Conservation (phyloP, 345 rosid genomes). For the Syzygium aqueum region DNA sequence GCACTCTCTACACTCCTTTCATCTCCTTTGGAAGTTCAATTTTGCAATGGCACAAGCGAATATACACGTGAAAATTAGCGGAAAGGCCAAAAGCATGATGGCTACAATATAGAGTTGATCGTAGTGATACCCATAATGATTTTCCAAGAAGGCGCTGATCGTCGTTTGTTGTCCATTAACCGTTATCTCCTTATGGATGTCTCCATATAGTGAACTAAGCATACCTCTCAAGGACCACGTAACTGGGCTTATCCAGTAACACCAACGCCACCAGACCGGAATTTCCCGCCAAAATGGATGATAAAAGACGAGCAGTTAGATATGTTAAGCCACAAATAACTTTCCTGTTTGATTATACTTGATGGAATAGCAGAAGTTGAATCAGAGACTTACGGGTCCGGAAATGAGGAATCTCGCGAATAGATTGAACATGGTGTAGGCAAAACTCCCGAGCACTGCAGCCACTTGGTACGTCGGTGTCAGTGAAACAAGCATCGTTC, state of each 20-base stretch:
- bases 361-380: not conserved
- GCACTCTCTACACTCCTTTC: not conserved
- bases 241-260: slow-evolving; percentile 27
- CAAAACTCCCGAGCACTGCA: slow-evolving; percentile 14
- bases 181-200: slow-evolving; percentile 9
- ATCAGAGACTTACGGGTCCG: slow-evolving; percentile 20
- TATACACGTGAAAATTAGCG: slow-evolving; percentile 13
- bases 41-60: slow-evolving; percentile 25
- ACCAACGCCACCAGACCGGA: slow-evolving; percentile 44
- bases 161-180: slow-evolving; percentile 18
- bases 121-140: slow-evolving; percentile 19
- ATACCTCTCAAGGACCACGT: slow-evolving; percentile 34
- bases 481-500: slow-evolving; percentile 29
- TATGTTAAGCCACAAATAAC: not conserved
- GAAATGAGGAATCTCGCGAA: slow-evolving; percentile 43
- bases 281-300: slow-evolving; percentile 11
- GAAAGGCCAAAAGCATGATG: slow-evolving; percentile 12
- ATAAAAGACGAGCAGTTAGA: not conserved
- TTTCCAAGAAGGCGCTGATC: slow-evolving; percentile 13
- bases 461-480: slow-evolving; percentile 31
- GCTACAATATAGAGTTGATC: slow-evolving; percentile 13
- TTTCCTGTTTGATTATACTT: not conserved
- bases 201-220: slow-evolving; percentile 34
- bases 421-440: slow-evolving; percentile 31
- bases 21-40: slow-evolving; percentile 30